A percentile compares a stretch with the other conserved stretches of the same genome.
Conservation (phyloP, 2,329 filamentous ascomycete species). For the Aureobasidium uvarum region DNA sequence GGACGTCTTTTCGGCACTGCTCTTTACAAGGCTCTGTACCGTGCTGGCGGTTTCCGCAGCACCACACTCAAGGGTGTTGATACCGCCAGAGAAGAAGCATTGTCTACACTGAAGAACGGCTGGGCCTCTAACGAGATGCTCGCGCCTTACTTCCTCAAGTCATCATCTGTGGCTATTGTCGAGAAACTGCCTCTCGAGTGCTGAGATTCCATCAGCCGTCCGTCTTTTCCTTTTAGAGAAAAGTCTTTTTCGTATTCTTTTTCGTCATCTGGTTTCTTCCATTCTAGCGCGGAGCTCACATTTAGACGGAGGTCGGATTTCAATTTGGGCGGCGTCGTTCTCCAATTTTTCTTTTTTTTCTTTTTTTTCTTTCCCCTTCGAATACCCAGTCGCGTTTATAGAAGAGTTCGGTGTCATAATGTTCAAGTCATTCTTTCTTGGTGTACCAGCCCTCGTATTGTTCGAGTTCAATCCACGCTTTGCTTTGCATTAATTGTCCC, state of each 20-base stretch:
- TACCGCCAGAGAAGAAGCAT: slow-evolving; percentile 23
- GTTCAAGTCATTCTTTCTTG: background rate
- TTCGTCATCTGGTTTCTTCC: background rate
- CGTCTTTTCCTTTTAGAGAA: background rate
- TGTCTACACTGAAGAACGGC: slow-evolving; percentile 15
- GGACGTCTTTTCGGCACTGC: slow-evolving; percentile 26
- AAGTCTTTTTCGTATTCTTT: background rate
- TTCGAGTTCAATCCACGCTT: background rate
- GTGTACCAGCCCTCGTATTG: background rate
- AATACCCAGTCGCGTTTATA: slow-evolving; percentile 14
- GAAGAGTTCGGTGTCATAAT: slow-evolving; percentile 1
- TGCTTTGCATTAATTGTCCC: too few relatives aligned
- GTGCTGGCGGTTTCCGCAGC: slow-evolving; percentile 20
- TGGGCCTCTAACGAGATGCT: slow-evolving; percentile 26
- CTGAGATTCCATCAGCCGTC: background rate
- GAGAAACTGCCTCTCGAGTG: slow-evolving; percentile 21
- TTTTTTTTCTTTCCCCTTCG: background rate
- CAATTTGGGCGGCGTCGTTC: background rate
- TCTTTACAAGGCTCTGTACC: slow-evolving; percentile 24
- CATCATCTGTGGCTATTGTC: background rate
- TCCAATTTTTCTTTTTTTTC: background rate
- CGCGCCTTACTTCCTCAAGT: slow-evolving; percentile 24
- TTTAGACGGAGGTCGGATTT: background rate
- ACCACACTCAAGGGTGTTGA: slow-evolving; percentile 21
- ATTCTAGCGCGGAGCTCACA: background rate